Conservation (phyloP, 768 basidiomycete species). For the Hortiboletus flavorubellus region DNA sequence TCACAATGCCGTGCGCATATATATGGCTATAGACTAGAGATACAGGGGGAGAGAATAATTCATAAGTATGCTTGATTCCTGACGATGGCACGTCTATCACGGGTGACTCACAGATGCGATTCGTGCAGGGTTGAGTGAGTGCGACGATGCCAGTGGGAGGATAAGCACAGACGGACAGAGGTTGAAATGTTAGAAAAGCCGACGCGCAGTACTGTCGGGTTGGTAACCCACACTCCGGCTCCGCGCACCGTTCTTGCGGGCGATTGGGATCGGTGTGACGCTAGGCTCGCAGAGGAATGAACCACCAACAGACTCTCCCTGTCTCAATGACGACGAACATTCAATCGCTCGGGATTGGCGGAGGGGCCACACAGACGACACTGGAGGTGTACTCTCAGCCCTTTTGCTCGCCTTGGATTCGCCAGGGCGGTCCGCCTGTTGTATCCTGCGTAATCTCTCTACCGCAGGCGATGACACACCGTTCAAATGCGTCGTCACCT, state of each 20-base stretch:
- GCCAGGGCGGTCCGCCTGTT: background rate
- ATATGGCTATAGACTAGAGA: conserved; percentile 14
- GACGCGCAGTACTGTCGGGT: conserved; percentile 7
- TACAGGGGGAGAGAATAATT: conserved; percentile 6
- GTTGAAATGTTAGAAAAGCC: conserved; percentile 12
- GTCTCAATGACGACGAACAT: conserved; percentile 1
- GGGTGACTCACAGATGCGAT: conserved; percentile 19
- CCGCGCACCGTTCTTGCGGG: conserved; percentile 18
- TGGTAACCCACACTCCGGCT: conserved; percentile 30
- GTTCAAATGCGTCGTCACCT: conserved; percentile 16
- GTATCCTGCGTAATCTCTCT: conserved; percentile 23
- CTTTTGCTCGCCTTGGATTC: conserved; percentile 13
- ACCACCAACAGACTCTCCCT: conserved; percentile 9
- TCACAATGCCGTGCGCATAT: conserved; percentile 7
- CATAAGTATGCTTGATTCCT: conserved; percentile 13
- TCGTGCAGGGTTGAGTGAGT: background rate
- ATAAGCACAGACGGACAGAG: background rate
- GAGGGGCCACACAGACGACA: conserved; percentile 20
- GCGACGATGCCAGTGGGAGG: background rate
- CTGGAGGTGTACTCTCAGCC: conserved; percentile 31
- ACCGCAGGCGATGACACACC: conserved; percentile 16
- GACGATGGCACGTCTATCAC: background rate
- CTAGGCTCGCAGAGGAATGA: conserved; percentile 30
- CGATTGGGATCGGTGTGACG: conserved; percentile 22
- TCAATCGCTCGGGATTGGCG: conserved; percentile 12